Base-by-base conservation (phyloP, 2,329 filamentous ascomycete species). In the Ophidiomyces ophidiicola region DNA sequence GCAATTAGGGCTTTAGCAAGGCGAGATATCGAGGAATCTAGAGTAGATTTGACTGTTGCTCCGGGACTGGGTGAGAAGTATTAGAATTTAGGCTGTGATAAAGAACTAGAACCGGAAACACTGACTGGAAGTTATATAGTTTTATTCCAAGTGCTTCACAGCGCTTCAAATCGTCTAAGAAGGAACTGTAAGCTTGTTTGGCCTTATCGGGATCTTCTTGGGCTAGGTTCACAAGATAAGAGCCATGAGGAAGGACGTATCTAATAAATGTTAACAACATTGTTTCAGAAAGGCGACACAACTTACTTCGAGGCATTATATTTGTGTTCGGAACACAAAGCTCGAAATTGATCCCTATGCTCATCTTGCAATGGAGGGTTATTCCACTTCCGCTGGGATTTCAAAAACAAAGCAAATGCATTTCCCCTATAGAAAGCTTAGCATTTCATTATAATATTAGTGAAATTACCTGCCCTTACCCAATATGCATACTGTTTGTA, bases 191-290 rank as follows among this genome's bases (percentile, higher is more conserved):
- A 1, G 87, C 87, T 64, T 96, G 86, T 36, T 76, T 71, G 1
- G 86, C 83, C 58, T 93, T 92, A 26, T 70, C 71, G 18, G 73
- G 59, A 53, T 96, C 87, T 3, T 77, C 71, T 54, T 94, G 85
- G 0, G 90, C 90, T 4, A 98, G 75, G 56, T 98, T 98, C 53
- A 98, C 86, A 5, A 98, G 79, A 58, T 98, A 98, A 1, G 84
- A 93, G 23, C 90, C 90, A 57, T 98, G 90, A 0, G 90, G 90
- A 1, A 98, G 76, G 53, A 86, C 74, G 61, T 84, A 79, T 45
- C 64, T 68, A 24, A 28, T 39, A 32, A n/a, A 15, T 25, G 26
- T 53, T 23, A 52, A 44, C 10, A 36, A 19, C 15, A 19, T 15
- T 2, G 17, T 31, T 6, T 18, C 10, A n/a, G n/a, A 4, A 21